Percentiles rank a stretch among this genome's conserved stretches.
Evolutionary conservation across 495 filamentous ascomycete genomes (phyloP).

Genomic region (Alectoria sarmentosa): DNA sequence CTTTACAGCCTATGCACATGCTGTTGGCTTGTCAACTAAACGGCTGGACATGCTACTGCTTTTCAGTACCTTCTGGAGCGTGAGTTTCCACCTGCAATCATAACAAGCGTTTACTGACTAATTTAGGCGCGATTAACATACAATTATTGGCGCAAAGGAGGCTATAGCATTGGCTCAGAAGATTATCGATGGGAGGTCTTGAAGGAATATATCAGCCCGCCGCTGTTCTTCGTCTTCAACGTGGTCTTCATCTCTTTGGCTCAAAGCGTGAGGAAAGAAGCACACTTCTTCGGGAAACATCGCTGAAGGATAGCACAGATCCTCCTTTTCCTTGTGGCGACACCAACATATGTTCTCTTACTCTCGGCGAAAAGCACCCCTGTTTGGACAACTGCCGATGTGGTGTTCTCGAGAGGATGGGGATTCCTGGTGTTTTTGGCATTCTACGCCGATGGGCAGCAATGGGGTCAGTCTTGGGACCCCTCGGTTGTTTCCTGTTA

Average conservation of each 20-base stretch:
- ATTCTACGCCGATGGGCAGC: conserved; percentile 82
- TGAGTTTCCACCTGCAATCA: conserved; percentile 36
- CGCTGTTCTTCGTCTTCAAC: conserved; percentile 76
- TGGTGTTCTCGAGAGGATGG: conserved; percentile 58
- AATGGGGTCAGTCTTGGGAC: conserved; percentile 59
- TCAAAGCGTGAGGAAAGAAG: conserved; percentile 60
- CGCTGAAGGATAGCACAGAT: conserved; percentile 28
- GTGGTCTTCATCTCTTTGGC: conserved; percentile 75
- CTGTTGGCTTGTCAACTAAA: conserved; percentile 62
- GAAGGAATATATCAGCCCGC: conserved; percentile 41
- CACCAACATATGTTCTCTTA: conserved; percentile 77
- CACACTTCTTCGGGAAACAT: neutral
- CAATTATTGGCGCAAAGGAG: conserved; percentile 97
- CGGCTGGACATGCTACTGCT: conserved; percentile 66
- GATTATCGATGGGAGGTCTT: conserved; percentile 84
- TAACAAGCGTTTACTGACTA: conserved; percentile 14
- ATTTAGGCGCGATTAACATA: conserved; percentile 68
- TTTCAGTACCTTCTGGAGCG: conserved; percentile 73
- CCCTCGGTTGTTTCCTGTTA: neutral
- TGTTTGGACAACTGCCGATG: conserved; percentile 51
- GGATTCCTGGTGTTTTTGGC: conserved; percentile 68
- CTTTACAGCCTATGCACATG: conserved; percentile 70
- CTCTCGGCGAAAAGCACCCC: conserved; percentile 40
- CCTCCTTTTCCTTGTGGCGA: conserved; percentile 65
- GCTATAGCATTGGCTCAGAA: conserved; percentile 78